Percentiles rank a stretch among this genome's conserved stretches.
These are phyloP conservation scores for Metschnikowia sp. DNA, from an alignment of 805 yeast species.

Conservation along the genomic window DNA sequence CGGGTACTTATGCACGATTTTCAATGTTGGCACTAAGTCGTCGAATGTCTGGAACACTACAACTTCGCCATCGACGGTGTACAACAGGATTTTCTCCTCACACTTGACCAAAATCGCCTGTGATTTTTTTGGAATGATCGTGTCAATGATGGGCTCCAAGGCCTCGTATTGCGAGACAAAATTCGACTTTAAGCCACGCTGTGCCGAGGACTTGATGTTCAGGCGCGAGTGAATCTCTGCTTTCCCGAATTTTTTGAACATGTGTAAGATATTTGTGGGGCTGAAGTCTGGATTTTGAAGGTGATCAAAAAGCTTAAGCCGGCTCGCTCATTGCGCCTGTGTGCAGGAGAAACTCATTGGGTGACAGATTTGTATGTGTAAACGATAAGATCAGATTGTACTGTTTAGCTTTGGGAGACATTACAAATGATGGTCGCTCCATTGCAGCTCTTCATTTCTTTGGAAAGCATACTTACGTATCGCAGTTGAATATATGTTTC, in stretches of 20 bases:
- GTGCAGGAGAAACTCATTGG: no score
- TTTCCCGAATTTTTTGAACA: slow-evolving; percentile 66
- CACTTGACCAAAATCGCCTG: slow-evolving; percentile 79
- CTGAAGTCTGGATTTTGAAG: no score
- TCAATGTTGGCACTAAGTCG: slow-evolving; percentile 71
- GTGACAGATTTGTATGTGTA: no score
- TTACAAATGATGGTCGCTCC: no score
- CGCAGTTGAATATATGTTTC: no score
- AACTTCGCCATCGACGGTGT: slow-evolving; percentile 68
- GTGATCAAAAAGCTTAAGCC: no score
- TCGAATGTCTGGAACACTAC: slow-evolving; percentile 79
- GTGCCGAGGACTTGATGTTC: slow-evolving; percentile 91
- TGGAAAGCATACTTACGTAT: no score
- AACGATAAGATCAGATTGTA: no score
- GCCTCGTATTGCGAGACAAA: slow-evolving; percentile 69
- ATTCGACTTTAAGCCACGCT: slow-evolving; percentile 77
- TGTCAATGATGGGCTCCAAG: slow-evolving; percentile 76
- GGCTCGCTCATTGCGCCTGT: no score
- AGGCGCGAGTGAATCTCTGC: slow-evolving; percentile 90
- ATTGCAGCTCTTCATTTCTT: no score
- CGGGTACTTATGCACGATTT: slow-evolving; percentile 78
- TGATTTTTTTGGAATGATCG: slow-evolving; percentile 82
- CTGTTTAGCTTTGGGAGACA: no score
- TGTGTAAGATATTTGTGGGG: slow-evolving; percentile 13
- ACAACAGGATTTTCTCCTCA: slow-evolving; percentile 82